These are phyloP conservation scores for Pichia thaimueangensis DNA, from an alignment of 805 yeast species.

Conservation along the genomic window DNA sequence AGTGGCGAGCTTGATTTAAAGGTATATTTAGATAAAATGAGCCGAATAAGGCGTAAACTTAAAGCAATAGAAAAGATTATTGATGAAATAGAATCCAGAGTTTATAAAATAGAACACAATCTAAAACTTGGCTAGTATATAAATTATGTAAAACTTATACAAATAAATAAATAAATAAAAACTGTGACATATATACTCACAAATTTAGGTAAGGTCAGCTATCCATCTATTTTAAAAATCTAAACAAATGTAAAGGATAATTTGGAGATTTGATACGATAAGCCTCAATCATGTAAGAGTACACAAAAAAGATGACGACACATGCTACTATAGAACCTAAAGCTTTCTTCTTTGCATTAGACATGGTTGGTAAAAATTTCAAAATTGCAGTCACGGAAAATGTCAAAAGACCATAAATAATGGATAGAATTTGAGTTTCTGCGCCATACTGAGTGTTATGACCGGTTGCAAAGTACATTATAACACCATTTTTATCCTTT, in stretches of 20 bases:
- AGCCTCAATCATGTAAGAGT: conserved; percentile 56
- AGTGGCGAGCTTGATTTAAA: conserved; percentile 15
- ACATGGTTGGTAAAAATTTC: conserved; percentile 46
- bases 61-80: conserved; percentile 25
- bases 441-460: conserved; percentile 76
- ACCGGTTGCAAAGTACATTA: conserved; percentile 41
- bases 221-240: no score
- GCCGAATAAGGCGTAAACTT: conserved; percentile 21
- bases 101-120: conserved; percentile 24
- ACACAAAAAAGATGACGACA: conserved; percentile 45
- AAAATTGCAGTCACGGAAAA: conserved; percentile 52
- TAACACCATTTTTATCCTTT: conserved; percentile 33
- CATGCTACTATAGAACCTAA: conserved; percentile 41
- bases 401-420: conserved; percentile 65
- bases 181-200: no score
- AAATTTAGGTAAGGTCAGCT: no score
- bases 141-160: no score
- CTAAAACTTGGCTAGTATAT: neutral
- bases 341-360: conserved; percentile 41
- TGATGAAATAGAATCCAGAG: conserved; percentile 32
- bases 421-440: conserved; percentile 82
- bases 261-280: conserved; percentile 67
- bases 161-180: neutral
- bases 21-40: conserved; percentile 22
- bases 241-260: conserved; percentile 61